These are phyloP conservation scores for Sporisorium exsertum DNA, from an alignment of 1,284 basidiomycete species.

Conservation along the genomic window DNA sequence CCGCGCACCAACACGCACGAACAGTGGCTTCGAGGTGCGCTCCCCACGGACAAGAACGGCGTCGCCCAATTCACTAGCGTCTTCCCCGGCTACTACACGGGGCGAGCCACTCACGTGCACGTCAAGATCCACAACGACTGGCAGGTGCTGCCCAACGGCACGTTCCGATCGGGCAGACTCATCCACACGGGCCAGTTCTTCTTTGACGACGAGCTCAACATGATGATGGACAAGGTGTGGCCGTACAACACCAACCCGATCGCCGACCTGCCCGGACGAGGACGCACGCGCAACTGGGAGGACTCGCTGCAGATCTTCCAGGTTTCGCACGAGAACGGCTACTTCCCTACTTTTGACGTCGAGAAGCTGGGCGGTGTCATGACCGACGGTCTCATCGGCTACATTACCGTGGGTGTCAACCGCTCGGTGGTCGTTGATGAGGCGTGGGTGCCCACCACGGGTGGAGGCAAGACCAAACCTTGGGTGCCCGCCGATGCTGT, in stretches of 20 bases:
- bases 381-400: conserved; percentile 71
- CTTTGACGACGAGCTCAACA: conserved; percentile 76
- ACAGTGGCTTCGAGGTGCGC: conserved; percentile 77
- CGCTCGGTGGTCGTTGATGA: conserved; percentile 52
- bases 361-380: conserved; percentile 70
- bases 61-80: conserved; percentile 77
- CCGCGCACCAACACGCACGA: conserved; percentile 70
- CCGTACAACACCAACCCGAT: conserved; percentile 71
- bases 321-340: conserved; percentile 69
- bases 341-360: conserved; percentile 71
- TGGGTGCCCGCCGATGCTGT: conserved; percentile 26
- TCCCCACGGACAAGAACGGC: conserved; percentile 77
- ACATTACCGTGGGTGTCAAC: conserved; percentile 70
- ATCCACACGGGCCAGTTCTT: conserved; percentile 77
- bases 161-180: conserved; percentile 71
- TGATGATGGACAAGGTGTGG: conserved; percentile 69
- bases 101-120: conserved; percentile 72
- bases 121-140: conserved; percentile 70
- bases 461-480: conserved; percentile 47
- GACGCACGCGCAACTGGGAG: conserved; percentile 71
- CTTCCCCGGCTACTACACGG: conserved; percentile 76
- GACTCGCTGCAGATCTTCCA: conserved; percentile 71
- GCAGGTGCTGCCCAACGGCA: conserved; percentile 69
- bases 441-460: conserved; percentile 53
- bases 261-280: conserved; percentile 62